Evolutionary conservation across 352 stramenopile genomes (phyloP).

Genomic region (Phytophthora aleatoria): DNA sequence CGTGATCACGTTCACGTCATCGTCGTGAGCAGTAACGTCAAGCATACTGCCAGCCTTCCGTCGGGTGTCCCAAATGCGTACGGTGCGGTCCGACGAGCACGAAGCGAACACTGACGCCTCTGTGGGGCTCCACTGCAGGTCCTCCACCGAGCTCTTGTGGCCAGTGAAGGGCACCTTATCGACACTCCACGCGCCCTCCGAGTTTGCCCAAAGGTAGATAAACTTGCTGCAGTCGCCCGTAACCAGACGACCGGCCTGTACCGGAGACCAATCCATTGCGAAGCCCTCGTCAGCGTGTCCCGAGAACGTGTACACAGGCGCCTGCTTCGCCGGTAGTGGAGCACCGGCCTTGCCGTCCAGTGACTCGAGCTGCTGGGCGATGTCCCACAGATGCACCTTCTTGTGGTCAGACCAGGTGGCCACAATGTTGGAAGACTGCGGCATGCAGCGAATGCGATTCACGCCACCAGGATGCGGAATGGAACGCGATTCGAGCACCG

Average conservation of each 20-base stretch:
- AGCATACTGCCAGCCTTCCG: constrained; percentile 94
- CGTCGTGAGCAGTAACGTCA: constrained; percentile 91
- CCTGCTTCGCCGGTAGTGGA: constrained; percentile 59
- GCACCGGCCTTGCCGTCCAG: constrained; percentile 80
- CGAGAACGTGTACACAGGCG: constrained; percentile 93
- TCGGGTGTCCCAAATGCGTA: constrained; percentile 98
- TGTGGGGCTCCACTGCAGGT: constrained; percentile 98
- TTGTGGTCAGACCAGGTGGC: constrained; percentile 96
- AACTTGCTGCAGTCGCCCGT: constrained; percentile 97
- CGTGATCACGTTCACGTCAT: constrained; percentile 99
- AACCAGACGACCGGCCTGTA: constrained; percentile 89
- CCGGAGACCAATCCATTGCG: constrained; percentile 97
- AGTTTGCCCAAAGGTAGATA: constrained; percentile 95
- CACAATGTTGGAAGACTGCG: constrained; percentile 96
- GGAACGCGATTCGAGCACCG: constrained; percentile 95
- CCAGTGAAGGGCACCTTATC: constrained; percentile 92
- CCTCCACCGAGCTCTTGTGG: constrained; percentile 95
- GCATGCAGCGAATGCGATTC: constrained; percentile 96
- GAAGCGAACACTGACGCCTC: constrained; percentile 97
- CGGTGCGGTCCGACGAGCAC: constrained; percentile 92
- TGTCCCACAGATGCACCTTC: constrained; percentile 97
- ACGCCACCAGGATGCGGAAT: constrained; percentile 96
- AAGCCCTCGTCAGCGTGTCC: constrained; percentile 97
- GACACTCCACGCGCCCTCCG: constrained; percentile 77
- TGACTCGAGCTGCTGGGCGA: constrained; percentile 89